Evolutionary conservation across 2,329 filamentous ascomycete genomes (phyloP), one percentile per base, ranked within the genome.

Genomic region (Neofusicoccum sp.): DNA sequence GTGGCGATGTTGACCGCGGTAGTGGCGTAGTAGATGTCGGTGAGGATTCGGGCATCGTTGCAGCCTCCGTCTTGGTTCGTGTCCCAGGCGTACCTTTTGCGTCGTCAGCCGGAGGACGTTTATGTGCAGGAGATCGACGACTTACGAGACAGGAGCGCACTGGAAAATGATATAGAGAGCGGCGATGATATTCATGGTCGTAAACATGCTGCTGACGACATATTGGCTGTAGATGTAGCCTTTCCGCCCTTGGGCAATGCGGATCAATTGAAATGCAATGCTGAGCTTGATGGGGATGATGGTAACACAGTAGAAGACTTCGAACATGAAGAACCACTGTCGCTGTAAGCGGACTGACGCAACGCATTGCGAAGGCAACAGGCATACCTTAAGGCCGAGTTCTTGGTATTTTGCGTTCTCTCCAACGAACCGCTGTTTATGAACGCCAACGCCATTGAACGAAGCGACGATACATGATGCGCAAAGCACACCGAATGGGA

Each of bases 241-340:
- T 34, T 64, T 66, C 44, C 66, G 69, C 7, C 67, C 68, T 1
- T 65, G 68, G 6, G 72, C 73, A 36, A 74, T 70, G 7, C 72
- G 70, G 40, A 72, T 69, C 53, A 74, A 63, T 70, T 72, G 73
- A 57, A 74, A 69, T 0, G 71, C 68, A 30, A 75, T 74, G 62
- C 68, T 70, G n/a, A 75, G 64, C 63, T 75, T 75, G 62, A 74
- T 68, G 6, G 70, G 70, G 9, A 75, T 72, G 53, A 74, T 70
- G 6, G 71, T 65, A 4, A 69, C 65, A 64, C 73, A 75, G 58
- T 72, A 75, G 58, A 74, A 73, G 51, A 73, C 63, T 54, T 75
- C 70, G 49, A 72, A 75, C 62, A 75, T 66, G 61, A 74, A 75
- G 65, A 74, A 75, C 65, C 68, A 74, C 71, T 73, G 40, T 6